Conservation (phyloP, 2,329 filamentous ascomycete genomes). For the Hymenoscyphus fraxineus region DNA sequence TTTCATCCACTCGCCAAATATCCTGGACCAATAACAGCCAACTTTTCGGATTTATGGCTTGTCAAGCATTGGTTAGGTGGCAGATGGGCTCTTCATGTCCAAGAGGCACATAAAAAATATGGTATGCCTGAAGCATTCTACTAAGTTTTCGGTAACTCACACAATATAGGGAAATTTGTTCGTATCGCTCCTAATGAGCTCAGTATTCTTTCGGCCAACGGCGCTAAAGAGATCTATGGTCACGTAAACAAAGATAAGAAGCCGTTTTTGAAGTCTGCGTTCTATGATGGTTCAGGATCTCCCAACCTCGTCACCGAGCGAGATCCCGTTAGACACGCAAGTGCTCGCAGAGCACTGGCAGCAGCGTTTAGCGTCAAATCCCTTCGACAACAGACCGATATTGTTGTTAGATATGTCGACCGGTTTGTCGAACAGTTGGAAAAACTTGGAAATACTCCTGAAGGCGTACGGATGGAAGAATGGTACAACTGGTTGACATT, state of each 20-base stretch:
- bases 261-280: constrained; percentile 5
- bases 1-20: background rate
- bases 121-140: background rate
- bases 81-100: background rate
- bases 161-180: constrained; percentile 2
- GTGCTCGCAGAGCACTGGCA: constrained; percentile 19
- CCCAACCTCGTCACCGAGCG: constrained; percentile 6
- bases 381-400: constrained; percentile 11
- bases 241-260: constrained; percentile 18
- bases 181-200: background rate
- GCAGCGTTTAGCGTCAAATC: constrained; percentile 33
- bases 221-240: constrained; percentile 27
- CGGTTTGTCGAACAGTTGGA: background rate
- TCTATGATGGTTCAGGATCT: constrained; percentile 7
- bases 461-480: constrained; percentile 1
- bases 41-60: background rate
- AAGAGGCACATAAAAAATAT: background rate
- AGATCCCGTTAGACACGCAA: background rate
- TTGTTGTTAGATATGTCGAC: background rate
- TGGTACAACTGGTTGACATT: constrained; percentile 7
- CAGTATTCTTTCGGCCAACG: background rate
- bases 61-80: background rate
- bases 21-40: background rate
- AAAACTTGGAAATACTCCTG: background rate
- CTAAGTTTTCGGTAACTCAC: background rate